Evolutionary conservation across 2,329 filamentous ascomycete species (phyloP).

Genomic region (Beauveria rudraprayagi): DNA sequence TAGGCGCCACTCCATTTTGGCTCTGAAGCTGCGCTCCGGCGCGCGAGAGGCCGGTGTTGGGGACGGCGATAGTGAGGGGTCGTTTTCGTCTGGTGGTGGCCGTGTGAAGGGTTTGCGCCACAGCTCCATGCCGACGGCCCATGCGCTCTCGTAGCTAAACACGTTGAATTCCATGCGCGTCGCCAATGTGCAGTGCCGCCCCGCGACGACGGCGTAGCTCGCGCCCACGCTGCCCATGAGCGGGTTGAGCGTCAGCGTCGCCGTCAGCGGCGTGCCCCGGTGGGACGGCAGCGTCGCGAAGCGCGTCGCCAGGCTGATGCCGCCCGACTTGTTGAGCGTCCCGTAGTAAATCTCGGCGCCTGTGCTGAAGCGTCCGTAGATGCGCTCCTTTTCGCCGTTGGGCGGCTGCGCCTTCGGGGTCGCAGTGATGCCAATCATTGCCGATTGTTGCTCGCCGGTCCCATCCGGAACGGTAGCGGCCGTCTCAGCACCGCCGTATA

Average conservation of each 20-base stretch:
- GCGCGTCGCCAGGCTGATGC: conserved; percentile 77
- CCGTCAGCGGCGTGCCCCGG: conserved; percentile 82
- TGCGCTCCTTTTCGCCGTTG: conserved; percentile 44
- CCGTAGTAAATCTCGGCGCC: conserved; percentile 95
- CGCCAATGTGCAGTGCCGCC: conserved; percentile 72
- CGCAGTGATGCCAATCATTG: not conserved
- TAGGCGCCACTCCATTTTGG: conserved; percentile 43
- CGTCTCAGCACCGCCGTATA: not conserved
- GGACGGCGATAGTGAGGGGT: conserved; percentile 18
- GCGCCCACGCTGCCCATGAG: conserved; percentile 89
- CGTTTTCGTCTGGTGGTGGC: conserved; percentile 24
- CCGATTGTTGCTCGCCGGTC: not conserved
- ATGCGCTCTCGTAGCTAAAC: conserved; percentile 94
- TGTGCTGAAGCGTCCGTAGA: conserved; percentile 77
- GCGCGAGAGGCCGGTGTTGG: not conserved
- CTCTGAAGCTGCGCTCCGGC: conserved; percentile 40
- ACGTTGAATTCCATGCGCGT: conserved; percentile 95
- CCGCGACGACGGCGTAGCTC: conserved; percentile 85
- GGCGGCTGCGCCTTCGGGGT: not conserved
- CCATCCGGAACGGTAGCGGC: not conserved
- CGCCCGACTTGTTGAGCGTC: conserved; percentile 85
- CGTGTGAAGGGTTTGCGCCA: conserved; percentile 60
- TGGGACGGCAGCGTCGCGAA: conserved; percentile 81
- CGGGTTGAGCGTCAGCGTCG: conserved; percentile 87
- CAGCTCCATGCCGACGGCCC: conserved; percentile 85